Conservation (phyloP, 208 protist species). For the Porcisia hertigi region DNA sequence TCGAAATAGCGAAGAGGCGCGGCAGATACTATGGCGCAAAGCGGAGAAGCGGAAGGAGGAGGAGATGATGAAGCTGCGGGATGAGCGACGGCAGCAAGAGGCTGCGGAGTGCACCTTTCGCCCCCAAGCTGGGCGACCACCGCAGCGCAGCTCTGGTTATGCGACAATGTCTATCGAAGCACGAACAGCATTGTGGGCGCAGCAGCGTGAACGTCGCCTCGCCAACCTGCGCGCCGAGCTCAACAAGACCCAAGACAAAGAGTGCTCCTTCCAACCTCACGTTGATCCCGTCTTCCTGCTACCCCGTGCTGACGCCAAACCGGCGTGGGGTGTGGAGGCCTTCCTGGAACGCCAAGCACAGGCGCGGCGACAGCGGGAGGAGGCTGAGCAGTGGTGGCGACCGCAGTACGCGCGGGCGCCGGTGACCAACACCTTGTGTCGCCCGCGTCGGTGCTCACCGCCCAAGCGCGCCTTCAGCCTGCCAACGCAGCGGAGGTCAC, state of each 20-base stretch:
- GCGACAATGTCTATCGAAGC: conserved; percentile 42
- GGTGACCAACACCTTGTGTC: background rate
- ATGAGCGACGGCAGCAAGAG: conserved; percentile 32
- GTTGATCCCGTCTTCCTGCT: conserved; percentile 57
- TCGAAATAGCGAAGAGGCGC: conserved; percentile 41
- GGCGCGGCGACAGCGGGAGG: conserved; percentile 52
- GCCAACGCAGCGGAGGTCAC: background rate
- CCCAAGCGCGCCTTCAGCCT: background rate
- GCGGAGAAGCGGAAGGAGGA: conserved; percentile 51
- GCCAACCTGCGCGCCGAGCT: conserved; percentile 38
- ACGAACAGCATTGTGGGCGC: conserved; percentile 51
- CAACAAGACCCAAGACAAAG: conserved; percentile 30
- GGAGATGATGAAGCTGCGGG: conserved; percentile 30
- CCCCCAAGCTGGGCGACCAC: conserved; percentile 55
- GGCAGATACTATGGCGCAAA: conserved; percentile 63
- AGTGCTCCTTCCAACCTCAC: conserved; percentile 70
- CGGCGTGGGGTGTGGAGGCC: conserved; percentile 42
- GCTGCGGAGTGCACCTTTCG: conserved; percentile 67
- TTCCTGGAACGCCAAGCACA: conserved; percentile 62
- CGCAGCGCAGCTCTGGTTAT: conserved; percentile 37
- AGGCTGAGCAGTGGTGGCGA: conserved; percentile 62
- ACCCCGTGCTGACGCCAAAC: conserved; percentile 21
- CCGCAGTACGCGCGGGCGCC: conserved; percentile 28
- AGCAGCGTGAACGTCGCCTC: conserved; percentile 56
- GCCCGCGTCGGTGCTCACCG: background rate